phyloP scores from a whole-genome alignment of 768 basidiomycete species.

The Mycena amicta region DNA sequence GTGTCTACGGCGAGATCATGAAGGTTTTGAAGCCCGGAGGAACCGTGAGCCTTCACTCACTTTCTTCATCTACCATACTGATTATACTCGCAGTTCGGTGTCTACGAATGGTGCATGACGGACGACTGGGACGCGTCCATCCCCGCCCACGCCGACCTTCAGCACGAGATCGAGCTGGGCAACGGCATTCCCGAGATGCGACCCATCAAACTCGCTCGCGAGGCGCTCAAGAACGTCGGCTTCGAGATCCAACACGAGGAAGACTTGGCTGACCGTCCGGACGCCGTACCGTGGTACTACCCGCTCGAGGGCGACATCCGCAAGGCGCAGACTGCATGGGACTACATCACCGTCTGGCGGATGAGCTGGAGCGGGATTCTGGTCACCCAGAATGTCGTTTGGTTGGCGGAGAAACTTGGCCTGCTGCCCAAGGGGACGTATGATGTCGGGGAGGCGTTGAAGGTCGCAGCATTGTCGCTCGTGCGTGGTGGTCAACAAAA shows the following conservation, averaged over 20 bases:
- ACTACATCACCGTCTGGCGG: constrained; percentile 84
- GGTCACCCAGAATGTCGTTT: constrained; percentile 79
- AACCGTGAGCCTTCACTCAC: constrained; percentile 56
- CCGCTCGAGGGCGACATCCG: constrained; percentile 90
- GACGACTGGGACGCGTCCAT: constrained; percentile 87
- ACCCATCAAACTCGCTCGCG: constrained; percentile 62
- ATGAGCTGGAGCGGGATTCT: constrained; percentile 87
- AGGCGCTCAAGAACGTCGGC: constrained; percentile 82
- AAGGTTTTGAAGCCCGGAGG: constrained; percentile 97
- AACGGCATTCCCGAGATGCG: constrained; percentile 99
- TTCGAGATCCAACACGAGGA: constrained; percentile 90
- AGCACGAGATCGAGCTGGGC: constrained; percentile 90
- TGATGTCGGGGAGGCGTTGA: constrained; percentile 87
- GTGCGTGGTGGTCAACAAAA: constrained; percentile 67
- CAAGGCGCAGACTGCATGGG: constrained; percentile 95
- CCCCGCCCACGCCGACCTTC: constrained; percentile 86
- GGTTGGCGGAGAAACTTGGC: constrained; percentile 75
- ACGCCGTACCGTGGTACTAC: constrained; percentile 90
- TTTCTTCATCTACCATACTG: background rate
- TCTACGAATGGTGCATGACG: constrained; percentile 99
- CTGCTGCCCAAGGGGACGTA: constrained; percentile 91
- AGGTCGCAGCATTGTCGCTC: constrained; percentile 59
- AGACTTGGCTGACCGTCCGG: constrained; percentile 86
- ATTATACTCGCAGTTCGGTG: constrained; percentile 71
- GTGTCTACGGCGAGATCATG: constrained; percentile 90